Conservation (phyloP, 75 land plant species). For the Cupressus sempervirens region DNA sequence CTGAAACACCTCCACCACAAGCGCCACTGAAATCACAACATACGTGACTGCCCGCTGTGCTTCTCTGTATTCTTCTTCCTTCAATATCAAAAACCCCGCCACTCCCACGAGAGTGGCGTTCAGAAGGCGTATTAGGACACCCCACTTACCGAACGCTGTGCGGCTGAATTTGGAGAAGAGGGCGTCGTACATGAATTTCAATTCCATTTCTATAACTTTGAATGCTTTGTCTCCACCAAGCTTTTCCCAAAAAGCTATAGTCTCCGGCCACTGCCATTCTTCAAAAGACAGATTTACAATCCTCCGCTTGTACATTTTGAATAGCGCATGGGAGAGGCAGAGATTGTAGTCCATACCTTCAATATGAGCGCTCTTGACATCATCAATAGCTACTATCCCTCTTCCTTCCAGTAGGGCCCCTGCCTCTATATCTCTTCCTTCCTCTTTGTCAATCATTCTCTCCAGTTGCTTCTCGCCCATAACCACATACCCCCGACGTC, state of each 20-base stretch:
- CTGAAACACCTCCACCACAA: background rate
- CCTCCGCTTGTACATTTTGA: slow-evolving; percentile 1
- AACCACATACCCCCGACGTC: background rate
- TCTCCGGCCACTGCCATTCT: background rate
- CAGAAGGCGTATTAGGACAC: background rate
- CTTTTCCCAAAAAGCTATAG: background rate
- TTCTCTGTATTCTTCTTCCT: too few relatives aligned
- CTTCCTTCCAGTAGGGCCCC: background rate
- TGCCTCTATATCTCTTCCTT: too few relatives aligned
- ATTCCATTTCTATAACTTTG: background rate
- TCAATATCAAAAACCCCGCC: background rate
- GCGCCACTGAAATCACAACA: background rate
- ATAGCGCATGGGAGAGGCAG: background rate
- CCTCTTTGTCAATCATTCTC: background rate
- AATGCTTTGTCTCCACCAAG: background rate
- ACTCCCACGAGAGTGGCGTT: background rate
- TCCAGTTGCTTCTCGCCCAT: background rate
- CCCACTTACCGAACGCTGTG: background rate
- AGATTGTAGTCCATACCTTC: background rate
- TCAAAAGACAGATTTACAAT: background rate
- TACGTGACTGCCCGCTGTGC: background rate
- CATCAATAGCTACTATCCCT: background rate
- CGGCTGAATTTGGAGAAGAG: background rate
- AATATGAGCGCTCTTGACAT: background rate
- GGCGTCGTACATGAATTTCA: background rate